phyloP scores from a whole-genome alignment of 108 stramenopile species.

The Aurantiochytrium sp. region DNA sequence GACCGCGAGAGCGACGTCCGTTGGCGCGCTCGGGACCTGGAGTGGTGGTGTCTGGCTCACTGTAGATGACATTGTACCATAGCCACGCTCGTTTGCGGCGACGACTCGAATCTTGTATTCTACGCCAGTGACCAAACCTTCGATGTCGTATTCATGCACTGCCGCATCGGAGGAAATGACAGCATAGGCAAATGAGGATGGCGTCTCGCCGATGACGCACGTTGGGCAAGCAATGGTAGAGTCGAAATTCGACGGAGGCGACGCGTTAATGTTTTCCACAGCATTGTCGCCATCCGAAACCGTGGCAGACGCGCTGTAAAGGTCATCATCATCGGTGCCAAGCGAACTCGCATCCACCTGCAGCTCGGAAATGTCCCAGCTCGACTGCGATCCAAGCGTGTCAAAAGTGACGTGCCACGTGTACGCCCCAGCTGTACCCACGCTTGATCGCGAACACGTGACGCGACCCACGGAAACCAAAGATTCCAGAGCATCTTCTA shows the following conservation, averaged over 20 bases:
- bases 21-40: conserved; percentile 55
- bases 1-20: conserved; percentile 49
- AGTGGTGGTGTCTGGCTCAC: conserved; percentile 49
- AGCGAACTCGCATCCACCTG: neutral
- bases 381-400: neutral
- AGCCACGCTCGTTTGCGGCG: conserved; percentile 61
- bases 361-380: neutral
- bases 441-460: conserved; percentile 24
- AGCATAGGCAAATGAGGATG: conserved; percentile 48
- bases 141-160: conserved; percentile 46
- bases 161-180: conserved; percentile 30
- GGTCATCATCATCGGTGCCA: conserved; percentile 34
- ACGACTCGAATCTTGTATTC: conserved; percentile 62
- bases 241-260: neutral
- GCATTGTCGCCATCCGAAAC: conserved; percentile 8
- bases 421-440: conserved; percentile 14
- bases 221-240: conserved; percentile 20
- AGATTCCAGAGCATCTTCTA: conserved; percentile 55
- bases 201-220: conserved; percentile 55
- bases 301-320: neutral
- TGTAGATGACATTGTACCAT: conserved; percentile 41
- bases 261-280: conserved; percentile 30
- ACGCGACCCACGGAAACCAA: conserved; percentile 32
- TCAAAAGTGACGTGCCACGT: conserved; percentile 15
- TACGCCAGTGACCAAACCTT: conserved; percentile 53